These are phyloP conservation scores for Gynandropsis gynandra DNA, from an alignment of 345 rosid genomes.

Conservation along the genomic window DNA sequence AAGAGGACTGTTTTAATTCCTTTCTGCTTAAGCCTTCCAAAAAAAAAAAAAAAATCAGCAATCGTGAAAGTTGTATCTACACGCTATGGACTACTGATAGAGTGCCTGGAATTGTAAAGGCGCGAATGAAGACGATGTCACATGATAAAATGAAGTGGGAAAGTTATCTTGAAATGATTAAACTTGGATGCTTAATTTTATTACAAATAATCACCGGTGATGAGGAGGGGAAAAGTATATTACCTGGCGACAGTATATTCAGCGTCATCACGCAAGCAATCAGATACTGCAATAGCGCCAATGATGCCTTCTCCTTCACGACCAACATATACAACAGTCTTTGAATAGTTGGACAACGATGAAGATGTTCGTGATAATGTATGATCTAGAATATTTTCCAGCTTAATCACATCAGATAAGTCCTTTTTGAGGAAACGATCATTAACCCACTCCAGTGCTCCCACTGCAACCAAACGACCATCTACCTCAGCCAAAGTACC, in stretches of 20 bases:
- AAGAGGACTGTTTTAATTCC: conserved; percentile 76
- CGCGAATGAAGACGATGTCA: no score
- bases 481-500: conserved; percentile 91
- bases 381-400: conserved; percentile 43
- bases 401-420: conserved; percentile 35
- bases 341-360: conserved; percentile 53
- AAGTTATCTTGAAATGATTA: no score
- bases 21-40: conserved; percentile 66
- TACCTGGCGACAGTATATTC: conserved; percentile 71
- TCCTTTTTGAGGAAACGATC: conserved; percentile 51
- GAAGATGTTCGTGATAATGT: conserved; percentile 36
- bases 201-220: neutral
- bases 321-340: conserved; percentile 79
- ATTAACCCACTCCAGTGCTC: conserved; percentile 74
- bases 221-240: neutral
- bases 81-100: no score
- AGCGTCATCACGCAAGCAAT: conserved; percentile 74
- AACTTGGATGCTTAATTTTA: no score
- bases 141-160: no score
- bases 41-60: conserved; percentile 16
- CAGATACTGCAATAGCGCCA: conserved; percentile 83
- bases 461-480: conserved; percentile 81
- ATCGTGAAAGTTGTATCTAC: neutral
- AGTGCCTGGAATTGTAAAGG: no score
- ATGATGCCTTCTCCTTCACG: conserved; percentile 80